Base-by-base conservation (phyloP, 2,329 filamentous ascomycete genomes). In the Diplodia scrobiculata region DNA sequence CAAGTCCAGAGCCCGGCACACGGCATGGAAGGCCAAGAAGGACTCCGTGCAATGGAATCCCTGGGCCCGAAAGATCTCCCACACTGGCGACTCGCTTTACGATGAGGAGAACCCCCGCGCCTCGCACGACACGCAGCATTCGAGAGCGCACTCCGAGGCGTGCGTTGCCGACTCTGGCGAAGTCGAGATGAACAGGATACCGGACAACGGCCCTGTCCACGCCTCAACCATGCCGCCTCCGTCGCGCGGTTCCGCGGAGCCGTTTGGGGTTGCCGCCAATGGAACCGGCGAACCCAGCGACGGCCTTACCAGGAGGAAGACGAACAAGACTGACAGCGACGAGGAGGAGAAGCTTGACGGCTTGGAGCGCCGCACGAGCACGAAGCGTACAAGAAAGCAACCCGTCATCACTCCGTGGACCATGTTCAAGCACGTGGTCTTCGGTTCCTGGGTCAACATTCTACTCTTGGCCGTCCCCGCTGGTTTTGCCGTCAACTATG, bases 391-490 rank as follows among this genome's bases (percentile, higher is more conserved):
- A 27, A 60, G 51, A 54, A 65, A 66, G 29, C 41, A 53, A 48
- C 62, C 55, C 14, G 29, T 75, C 74, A 7, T 75, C n/a, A 74
- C 63, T 58, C 63, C 63, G 11, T 66, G 72, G 21, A 66, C 69
- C 5, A 90, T 93, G 77, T 76, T 93, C 58, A 86, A 87, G 70
- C 87, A 90, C 19, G 92, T 91, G 0, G 71, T 96, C 3, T 85
- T 96, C 70, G 89, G 86, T 72, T 95, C 91, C 0, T 96, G 91
- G 87, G 89, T 97, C 79, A 97, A 97, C 73, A 73, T 96, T 27
- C 80, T 97, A 29, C 81, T 97, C 25, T 63, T 97, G 17, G 87
- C 89, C 25, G 92, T 91, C 0, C 93, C 93, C 0, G 85, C 87
- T 38, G 93, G 93, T 62, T 78, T 97, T 72, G 90, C 85, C 1